Evolutionary conservation across 1,284 basidiomycete species (phyloP).

Genomic region (Microbotryomycetes sp.): DNA sequence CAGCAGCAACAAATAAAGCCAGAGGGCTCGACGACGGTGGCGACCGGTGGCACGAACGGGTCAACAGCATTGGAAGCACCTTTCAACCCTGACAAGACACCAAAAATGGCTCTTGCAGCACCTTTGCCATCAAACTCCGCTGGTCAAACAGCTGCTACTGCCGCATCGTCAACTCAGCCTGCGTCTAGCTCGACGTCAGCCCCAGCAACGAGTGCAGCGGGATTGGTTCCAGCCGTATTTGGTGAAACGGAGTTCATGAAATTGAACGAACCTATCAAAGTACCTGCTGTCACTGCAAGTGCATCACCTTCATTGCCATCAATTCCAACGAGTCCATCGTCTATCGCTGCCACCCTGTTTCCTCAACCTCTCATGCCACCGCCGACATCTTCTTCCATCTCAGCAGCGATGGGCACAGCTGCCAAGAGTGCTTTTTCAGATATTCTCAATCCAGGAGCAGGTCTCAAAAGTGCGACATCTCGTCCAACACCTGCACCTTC

Average conservation of each 20-base stretch:
- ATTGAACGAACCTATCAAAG: constrained; percentile 6
- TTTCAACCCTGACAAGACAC: background rate
- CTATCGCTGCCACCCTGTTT: constrained; percentile 5
- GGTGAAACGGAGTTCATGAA: constrained; percentile 7
- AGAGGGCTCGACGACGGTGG: background rate
- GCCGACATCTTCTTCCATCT: background rate
- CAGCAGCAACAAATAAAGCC: background rate
- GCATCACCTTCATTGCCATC: background rate
- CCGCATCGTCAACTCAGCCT: background rate
- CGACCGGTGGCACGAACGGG: background rate
- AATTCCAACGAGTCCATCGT: constrained; percentile 2
- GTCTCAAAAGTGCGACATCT: background rate
- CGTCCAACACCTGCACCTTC: background rate
- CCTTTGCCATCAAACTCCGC: background rate
- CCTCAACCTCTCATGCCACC: background rate
- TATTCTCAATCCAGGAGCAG: background rate
- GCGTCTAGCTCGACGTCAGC: too few relatives aligned
- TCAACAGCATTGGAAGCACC: background rate
- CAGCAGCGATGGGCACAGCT: too few relatives aligned
- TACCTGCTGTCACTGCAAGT: background rate
- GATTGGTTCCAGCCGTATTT: background rate
- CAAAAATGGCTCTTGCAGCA: background rate
- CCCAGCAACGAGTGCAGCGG: too few relatives aligned
- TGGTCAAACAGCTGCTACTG: background rate
- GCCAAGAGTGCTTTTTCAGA: background rate